phyloP scores from a whole-genome alignment of 768 basidiomycete species.

The Nidularia sp. region DNA sequence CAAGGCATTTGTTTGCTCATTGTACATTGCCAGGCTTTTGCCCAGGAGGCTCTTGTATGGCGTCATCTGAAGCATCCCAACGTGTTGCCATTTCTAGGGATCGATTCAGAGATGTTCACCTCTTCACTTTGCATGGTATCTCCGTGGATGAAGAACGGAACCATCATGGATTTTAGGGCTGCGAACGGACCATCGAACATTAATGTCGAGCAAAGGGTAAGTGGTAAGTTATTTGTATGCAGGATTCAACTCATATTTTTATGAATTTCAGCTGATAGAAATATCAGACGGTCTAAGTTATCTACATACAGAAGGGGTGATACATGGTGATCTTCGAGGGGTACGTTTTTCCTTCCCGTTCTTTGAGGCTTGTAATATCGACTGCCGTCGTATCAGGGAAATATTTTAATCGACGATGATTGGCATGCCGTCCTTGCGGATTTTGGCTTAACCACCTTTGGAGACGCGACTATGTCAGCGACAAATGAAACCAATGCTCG shows the following conservation, averaged over 20 bases:
- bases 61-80: too few relatives aligned
- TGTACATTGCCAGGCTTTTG: not conserved
- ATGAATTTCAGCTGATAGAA: not conserved
- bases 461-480: slow-evolving; percentile 11
- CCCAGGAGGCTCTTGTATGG: too few relatives aligned
- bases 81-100: too few relatives aligned
- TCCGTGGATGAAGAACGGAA: too few relatives aligned
- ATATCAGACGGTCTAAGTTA: slow-evolving; percentile 12
- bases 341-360: slow-evolving; percentile 4
- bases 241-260: not conserved
- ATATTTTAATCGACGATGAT: slow-evolving; percentile 18
- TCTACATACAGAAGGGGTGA: slow-evolving; percentile 10
- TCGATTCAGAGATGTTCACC: too few relatives aligned
- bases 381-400: slow-evolving; percentile 6
- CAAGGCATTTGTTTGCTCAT: not conserved
- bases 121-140: too few relatives aligned
- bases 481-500: slow-evolving; percentile 7
- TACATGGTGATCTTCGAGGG: slow-evolving; percentile 17
- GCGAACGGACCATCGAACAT: slow-evolving; percentile 8
- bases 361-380: not conserved
- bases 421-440: slow-evolving; percentile 19
- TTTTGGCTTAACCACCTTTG: slow-evolving; percentile 20
- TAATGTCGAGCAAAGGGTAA: slow-evolving; percentile 13
- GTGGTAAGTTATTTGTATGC: slow-evolving; percentile 1
- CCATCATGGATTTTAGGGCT: not conserved